A percentile compares a stretch with the other conserved stretches of the same genome.
phyloP scores from a whole-genome alignment of 495 filamentous ascomycete species.

The Stereocaulon alpinum region DNA sequence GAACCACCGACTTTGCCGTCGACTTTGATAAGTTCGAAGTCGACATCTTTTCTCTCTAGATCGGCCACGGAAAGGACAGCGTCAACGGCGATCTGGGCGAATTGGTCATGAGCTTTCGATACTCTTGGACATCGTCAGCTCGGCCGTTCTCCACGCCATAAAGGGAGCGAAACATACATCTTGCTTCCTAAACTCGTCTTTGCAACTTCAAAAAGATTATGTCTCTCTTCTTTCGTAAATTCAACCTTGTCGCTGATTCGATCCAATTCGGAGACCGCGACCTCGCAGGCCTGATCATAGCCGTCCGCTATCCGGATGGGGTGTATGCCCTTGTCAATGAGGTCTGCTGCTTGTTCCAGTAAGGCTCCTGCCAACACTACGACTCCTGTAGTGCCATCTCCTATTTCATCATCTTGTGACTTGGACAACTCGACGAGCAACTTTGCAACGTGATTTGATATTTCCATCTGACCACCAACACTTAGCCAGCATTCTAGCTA shows the following conservation, averaged over 20 bases:
- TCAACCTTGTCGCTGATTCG: constrained; percentile 82
- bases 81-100: constrained; percentile 93
- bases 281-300: constrained; percentile 94
- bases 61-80: constrained; percentile 95
- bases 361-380: constrained; percentile 93
- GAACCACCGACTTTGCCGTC: constrained; percentile 95
- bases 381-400: constrained; percentile 95
- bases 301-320: constrained; percentile 97
- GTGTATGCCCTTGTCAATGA: constrained; percentile 99
- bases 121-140: constrained; percentile 45
- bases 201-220: constrained; percentile 84
- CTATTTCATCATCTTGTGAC: constrained; percentile 98
- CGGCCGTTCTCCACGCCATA: neutral
- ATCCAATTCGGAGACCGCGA: constrained; percentile 85
- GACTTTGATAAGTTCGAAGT: constrained; percentile 98
- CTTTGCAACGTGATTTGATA: constrained; percentile 96
- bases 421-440: constrained; percentile 96
- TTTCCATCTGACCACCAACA: constrained; percentile 66
- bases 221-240: constrained; percentile 65
- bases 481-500: constrained; percentile 16
- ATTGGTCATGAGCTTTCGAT: constrained; percentile 96
- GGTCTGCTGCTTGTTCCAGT: constrained; percentile 91
- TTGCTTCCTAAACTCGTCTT: constrained; percentile 96
- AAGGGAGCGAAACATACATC: constrained; percentile 44
- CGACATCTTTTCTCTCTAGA: constrained; percentile 90